Evolutionary conservation across 169 alveolate species (phyloP).

Genomic region (Cryptosporidium ryanae): DNA sequence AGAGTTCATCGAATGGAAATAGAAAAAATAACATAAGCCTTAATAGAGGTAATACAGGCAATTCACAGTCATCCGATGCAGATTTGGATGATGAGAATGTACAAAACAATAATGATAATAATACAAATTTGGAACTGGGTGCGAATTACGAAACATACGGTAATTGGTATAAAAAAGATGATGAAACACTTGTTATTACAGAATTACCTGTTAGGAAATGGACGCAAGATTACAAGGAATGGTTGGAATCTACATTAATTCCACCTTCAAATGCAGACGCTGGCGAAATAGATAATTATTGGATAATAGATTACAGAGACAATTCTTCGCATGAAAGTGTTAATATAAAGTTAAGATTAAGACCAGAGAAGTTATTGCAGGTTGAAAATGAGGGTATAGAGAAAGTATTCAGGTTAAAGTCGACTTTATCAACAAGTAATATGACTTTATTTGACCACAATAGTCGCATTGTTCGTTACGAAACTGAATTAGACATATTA

Average conservation of each 20-base stretch:
- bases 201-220: conserved; percentile 98
- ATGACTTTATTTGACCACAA: conserved; percentile 94
- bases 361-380: conserved; percentile 78
- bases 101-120: neutral
- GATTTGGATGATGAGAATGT: conserved; percentile 8
- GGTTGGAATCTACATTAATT: conserved; percentile 85
- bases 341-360: conserved; percentile 86
- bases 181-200: conserved; percentile 84
- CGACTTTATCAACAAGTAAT: conserved; percentile 89
- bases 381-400: conserved; percentile 88
- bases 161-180: conserved; percentile 81
- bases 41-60: neutral
- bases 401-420: conserved; percentile 91
- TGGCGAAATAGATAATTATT: conserved; percentile 74
- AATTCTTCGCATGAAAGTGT: conserved; percentile 88
- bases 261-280: conserved; percentile 61
- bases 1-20: neutral
- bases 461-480: conserved; percentile 90
- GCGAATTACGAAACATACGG: conserved; percentile 80
- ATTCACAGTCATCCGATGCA: conserved; percentile 9
- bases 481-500: conserved; percentile 91
- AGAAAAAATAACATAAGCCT: neutral
- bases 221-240: conserved; percentile 96
- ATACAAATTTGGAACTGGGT: conserved; percentile 36
- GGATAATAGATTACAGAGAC: conserved; percentile 85